Conservation (phyloP, 2,329 filamentous ascomycete genomes). For the Penicillium aurantiogriseum region DNA sequence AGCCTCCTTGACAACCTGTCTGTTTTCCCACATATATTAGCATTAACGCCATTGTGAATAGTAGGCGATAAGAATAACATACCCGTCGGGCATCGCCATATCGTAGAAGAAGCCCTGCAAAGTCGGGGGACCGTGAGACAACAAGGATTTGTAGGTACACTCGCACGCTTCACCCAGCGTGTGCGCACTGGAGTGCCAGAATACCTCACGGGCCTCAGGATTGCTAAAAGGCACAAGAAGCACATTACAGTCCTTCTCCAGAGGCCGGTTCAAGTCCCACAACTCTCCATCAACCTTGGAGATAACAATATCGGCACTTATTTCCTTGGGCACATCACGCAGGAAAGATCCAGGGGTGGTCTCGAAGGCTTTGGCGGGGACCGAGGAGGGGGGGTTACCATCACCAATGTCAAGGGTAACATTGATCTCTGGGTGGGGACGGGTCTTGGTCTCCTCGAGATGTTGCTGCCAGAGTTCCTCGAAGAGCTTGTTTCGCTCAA, state of each 20-base stretch:
- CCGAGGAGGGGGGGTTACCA: constrained; percentile 39
- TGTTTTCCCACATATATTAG: constrained; percentile 25
- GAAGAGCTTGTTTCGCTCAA: constrained; percentile 82
- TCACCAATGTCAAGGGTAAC: constrained; percentile 49
- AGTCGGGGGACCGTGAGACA: constrained; percentile 81
- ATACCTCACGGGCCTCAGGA: constrained; percentile 80
- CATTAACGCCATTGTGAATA: constrained; percentile 1
- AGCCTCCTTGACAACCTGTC: constrained; percentile 64
- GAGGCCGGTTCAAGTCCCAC: constrained; percentile 88
- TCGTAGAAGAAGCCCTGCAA: constrained; percentile 96
- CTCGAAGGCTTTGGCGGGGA: constrained; percentile 77
- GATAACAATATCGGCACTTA: constrained; percentile 80
- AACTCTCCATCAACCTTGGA: constrained; percentile 79
- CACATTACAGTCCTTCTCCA: constrained; percentile 83
- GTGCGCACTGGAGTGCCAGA: constrained; percentile 97
- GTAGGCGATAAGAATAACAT: constrained; percentile 25
- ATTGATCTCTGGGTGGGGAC: constrained; percentile 47
- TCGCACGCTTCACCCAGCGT: constrained; percentile 96
- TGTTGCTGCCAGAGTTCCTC: constrained; percentile 82
- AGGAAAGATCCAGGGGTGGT: constrained; percentile 80
- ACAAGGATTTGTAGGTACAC: too few species aligned
- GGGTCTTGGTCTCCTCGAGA: constrained; percentile 68
- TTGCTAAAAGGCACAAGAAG: constrained; percentile 81
- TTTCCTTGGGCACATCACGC: constrained; percentile 78
- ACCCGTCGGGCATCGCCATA: constrained; percentile 76